Conservation (phyloP, 2,329 filamentous ascomycete species). For the Beauveria pseudobassiana region DNA sequence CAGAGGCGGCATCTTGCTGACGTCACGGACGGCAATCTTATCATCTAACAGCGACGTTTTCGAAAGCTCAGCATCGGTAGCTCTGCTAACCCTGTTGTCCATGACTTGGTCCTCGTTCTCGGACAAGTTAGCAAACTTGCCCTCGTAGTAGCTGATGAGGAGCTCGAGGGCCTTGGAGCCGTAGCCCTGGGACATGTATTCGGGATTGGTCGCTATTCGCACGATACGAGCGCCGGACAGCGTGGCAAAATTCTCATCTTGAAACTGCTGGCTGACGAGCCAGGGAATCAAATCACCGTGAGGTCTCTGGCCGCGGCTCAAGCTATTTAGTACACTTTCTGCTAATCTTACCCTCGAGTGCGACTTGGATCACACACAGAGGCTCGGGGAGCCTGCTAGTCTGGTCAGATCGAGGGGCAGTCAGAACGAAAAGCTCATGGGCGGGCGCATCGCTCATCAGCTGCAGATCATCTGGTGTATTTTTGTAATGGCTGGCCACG, state of each 20-base stretch:
- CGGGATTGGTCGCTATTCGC: constrained; percentile 91
- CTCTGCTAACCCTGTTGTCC: constrained; percentile 63
- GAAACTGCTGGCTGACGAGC: constrained; percentile 96
- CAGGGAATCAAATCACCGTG: constrained; percentile 93
- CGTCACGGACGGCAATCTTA: constrained; percentile 83
- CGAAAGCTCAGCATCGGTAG: constrained; percentile 76
- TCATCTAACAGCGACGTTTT: constrained; percentile 72
- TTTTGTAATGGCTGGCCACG: constrained; percentile 96
- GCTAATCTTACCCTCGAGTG: constrained; percentile 91
- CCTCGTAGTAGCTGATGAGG: constrained; percentile 87
- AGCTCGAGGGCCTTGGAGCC: constrained; percentile 83
- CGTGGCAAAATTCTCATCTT: constrained; percentile 91
- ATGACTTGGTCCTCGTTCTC: constrained; percentile 54
- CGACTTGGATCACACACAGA: constrained; percentile 88
- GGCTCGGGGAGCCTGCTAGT: constrained; percentile 80
- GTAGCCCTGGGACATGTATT: constrained; percentile 89
- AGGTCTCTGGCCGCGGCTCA: constrained; percentile 82
- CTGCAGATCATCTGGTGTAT: constrained; percentile 95
- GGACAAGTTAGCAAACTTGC: constrained; percentile 77
- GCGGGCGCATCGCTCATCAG: constrained; percentile 97
- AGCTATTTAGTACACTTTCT: constrained; percentile 83
- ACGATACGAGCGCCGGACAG: constrained; percentile 89
- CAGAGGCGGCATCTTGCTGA: constrained; percentile 83
- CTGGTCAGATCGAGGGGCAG: constrained; percentile 73
- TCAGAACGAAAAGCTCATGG: constrained; percentile 91